Percentiles rank a stretch among this genome's conserved stretches.
Conservation (phyloP, 2,329 filamentous ascomycete genomes). For the Colletotrichum phormii region DNA sequence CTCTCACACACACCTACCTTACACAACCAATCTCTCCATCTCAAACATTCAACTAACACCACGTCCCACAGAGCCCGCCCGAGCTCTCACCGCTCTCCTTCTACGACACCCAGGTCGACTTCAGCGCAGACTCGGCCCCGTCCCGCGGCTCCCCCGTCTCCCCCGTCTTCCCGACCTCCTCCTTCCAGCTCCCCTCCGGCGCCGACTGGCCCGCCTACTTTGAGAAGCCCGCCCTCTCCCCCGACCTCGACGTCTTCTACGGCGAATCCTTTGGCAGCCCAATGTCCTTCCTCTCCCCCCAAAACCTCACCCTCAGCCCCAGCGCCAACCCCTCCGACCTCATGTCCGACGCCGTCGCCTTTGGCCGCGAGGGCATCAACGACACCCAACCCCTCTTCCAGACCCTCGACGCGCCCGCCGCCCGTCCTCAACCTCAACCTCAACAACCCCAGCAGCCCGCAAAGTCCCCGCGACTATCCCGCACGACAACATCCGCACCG, state of each 20-base stretch:
- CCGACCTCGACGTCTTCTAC: conserved; percentile 46
- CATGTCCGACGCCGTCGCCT: conserved; percentile 38
- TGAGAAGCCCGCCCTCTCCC: conserved; percentile 44
- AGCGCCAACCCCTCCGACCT: conserved; percentile 50
- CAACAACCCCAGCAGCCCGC: neutral
- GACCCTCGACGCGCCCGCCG: conserved; percentile 27
- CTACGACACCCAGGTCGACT: conserved; percentile 43
- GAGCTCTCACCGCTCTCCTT: conserved; percentile 38
- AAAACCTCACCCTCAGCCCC: conserved; percentile 45
- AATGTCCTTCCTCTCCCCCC: conserved; percentile 41
- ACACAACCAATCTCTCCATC: neutral
- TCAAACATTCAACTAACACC: conserved; percentile 17
- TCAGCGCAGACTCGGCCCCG: conserved; percentile 49
- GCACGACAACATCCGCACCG: neutral
- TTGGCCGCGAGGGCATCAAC: conserved; percentile 41
- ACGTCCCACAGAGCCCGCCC: conserved; percentile 21
- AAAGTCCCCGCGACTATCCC: conserved; percentile 14
- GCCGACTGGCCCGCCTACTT: conserved; percentile 44
- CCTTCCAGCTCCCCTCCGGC: conserved; percentile 43
- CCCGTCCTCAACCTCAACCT: conserved; percentile 3
- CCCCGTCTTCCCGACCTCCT: conserved; percentile 44
- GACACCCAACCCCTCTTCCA: conserved; percentile 43
- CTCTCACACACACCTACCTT: neutral
- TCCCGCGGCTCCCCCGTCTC: conserved; percentile 46
- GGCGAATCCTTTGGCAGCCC: conserved; percentile 45